These are phyloP conservation scores for Oryza meyeriana DNA, from an alignment of 176 grass and related monocot species.

Conservation along the genomic window DNA sequence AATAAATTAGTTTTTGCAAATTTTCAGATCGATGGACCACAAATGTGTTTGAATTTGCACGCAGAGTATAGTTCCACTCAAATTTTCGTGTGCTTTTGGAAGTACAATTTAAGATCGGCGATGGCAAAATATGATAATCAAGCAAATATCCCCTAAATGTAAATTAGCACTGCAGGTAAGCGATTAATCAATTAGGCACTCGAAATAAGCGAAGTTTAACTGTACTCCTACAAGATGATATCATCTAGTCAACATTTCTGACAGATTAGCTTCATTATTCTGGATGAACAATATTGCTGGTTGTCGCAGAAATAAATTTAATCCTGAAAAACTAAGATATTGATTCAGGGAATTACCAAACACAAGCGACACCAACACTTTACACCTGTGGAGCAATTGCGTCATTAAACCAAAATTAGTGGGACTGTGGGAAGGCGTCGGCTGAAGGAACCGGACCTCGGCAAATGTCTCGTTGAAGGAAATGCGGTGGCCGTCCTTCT, in stretches of 20 bases:
- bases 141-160: background rate
- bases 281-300: too few species aligned
- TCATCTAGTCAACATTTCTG: background rate
- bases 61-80: too few species aligned
- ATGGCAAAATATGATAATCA: background rate
- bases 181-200: background rate
- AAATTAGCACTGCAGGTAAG: background rate
- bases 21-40: too few species aligned
- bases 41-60: too few species aligned
- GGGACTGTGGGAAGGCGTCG: too few species aligned
- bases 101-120: too few species aligned
- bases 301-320: background rate
- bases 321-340: background rate
- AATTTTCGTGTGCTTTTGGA: too few species aligned
- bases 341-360: background rate
- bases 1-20: too few species aligned
- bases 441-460: conserved; percentile 43
- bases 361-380: background rate
- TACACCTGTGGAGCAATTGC: background rate
- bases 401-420: background rate
- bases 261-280: background rate
- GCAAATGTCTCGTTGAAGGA: conserved; percentile 96
- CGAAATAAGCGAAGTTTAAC: background rate
- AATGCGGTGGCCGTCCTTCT: conserved; percentile 94
- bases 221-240: background rate